Evolutionary conservation across 345 rosid species (phyloP).

Genomic region (Adansonia digitata): DNA sequence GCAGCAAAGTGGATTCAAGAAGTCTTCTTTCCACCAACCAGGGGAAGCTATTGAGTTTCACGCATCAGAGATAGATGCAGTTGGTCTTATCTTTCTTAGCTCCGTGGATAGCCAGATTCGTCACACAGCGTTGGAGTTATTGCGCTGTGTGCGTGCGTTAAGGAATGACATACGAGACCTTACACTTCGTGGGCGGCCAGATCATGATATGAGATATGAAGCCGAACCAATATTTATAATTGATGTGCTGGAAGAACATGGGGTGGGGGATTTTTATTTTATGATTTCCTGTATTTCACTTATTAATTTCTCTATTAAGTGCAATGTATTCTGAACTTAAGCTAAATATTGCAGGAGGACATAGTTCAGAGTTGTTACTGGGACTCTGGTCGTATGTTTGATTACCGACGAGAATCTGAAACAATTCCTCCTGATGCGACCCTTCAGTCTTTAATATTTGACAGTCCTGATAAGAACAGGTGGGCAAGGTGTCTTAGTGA

Average conservation of each 20-base stretch:
- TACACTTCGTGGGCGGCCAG: constrained; percentile 49
- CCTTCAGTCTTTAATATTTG: constrained; percentile 87
- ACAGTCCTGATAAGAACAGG: constrained; percentile 93
- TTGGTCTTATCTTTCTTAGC: constrained; percentile 89
- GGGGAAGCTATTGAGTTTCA: constrained; percentile 75
- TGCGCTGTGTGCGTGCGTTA: constrained; percentile 93
- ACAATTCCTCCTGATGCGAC: constrained; percentile 88
- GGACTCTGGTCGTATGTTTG: constrained; percentile 95
- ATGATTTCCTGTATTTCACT: constrained; percentile 12
- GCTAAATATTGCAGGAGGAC: constrained; percentile 64
- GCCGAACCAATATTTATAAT: constrained; percentile 86
- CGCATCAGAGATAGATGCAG: constrained; percentile 93
- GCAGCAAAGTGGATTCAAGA: constrained; percentile 60
- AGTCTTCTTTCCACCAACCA: constrained; percentile 63
- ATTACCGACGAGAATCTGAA: constrained; percentile 87
- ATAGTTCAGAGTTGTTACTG: constrained; percentile 95
- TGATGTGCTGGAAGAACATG: constrained; percentile 97
- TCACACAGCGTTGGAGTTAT: constrained; percentile 87
- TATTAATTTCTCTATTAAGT: constrained; percentile 6
- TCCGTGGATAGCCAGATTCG: constrained; percentile 96
- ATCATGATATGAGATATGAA: constrained; percentile 61
- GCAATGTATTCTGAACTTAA: constrained; percentile 16
- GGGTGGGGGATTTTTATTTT: constrained; percentile 43
- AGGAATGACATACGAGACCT: constrained; percentile 83
- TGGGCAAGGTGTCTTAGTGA: constrained; percentile 97